Evolutionary conservation across 2,329 filamentous ascomycete genomes (phyloP).

Genomic region (Macrophomina pseudophaseolina): DNA sequence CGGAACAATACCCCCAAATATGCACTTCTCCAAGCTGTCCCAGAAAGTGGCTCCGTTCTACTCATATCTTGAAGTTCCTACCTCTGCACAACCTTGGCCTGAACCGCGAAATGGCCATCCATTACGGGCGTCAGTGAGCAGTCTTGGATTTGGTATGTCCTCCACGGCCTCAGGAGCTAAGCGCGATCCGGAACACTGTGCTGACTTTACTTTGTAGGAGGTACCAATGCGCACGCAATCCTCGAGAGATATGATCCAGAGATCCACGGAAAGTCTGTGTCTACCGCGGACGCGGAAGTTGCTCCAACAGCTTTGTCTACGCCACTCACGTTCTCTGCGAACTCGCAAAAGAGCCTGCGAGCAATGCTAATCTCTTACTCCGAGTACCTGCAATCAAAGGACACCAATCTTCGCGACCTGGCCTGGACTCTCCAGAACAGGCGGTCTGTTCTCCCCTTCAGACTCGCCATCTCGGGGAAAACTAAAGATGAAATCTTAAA

Average conservation of each 20-base stretch:
- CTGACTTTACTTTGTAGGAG: constrained; percentile 27
- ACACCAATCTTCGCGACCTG: constrained; percentile 23
- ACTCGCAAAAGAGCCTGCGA: constrained; percentile 15
- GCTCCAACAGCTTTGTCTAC: neutral
- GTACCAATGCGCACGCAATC: constrained; percentile 36
- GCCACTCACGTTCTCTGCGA: constrained; percentile 28
- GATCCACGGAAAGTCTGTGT: neutral
- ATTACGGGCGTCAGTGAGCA: constrained; percentile 32
- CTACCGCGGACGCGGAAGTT: neutral
- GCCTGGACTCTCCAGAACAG: constrained; percentile 30
- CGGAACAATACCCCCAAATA: constrained; percentile 40
- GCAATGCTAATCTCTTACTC: neutral
- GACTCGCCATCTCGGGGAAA: neutral
- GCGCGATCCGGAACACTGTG: too few species aligned
- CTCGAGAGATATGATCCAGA: constrained; percentile 29
- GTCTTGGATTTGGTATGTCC: constrained; percentile 27
- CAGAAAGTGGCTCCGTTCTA: constrained; percentile 35
- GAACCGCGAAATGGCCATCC: constrained; percentile 28
- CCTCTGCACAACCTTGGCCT: constrained; percentile 4
- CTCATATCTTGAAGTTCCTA: constrained; percentile 27
- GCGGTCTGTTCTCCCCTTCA: constrained; percentile 25
- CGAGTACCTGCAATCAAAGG: constrained; percentile 6
- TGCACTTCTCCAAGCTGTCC: constrained; percentile 42
- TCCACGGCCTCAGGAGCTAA: too few species aligned
- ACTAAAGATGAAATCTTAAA: neutral